A percentile compares a stretch with the other conserved stretches of the same genome.
Evolutionary conservation across 768 basidiomycete genomes (phyloP).

Genomic region (Clitopilus hobsonii): DNA sequence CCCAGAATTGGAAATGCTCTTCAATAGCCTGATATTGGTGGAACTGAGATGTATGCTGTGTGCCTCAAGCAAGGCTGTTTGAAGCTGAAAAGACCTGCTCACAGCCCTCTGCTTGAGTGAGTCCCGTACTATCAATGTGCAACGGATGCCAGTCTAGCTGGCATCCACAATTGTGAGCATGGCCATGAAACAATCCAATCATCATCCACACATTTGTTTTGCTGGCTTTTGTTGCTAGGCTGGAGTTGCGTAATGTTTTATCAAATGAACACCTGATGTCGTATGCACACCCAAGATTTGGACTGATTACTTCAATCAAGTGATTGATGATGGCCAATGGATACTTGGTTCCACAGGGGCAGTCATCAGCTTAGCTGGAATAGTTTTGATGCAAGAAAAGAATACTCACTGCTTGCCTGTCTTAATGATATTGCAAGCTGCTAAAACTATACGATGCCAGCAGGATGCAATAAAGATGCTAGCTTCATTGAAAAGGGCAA

Average conservation of each 20-base stretch:
- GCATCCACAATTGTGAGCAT: constrained; percentile 15
- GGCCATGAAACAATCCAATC: constrained; percentile 15
- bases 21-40: constrained; percentile 17
- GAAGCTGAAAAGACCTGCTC: constrained; percentile 15
- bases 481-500: constrained; percentile 15
- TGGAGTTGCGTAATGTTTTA: constrained; percentile 16
- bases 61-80: constrained; percentile 14
- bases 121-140: constrained; percentile 13
- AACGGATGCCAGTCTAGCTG: constrained; percentile 14
- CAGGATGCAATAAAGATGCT: constrained; percentile 16
- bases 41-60: constrained; percentile 12
- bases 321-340: not conserved
- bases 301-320: constrained; percentile 1
- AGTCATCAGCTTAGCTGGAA: not conserved
- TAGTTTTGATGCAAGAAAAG: not conserved
- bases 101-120: constrained; percentile 15
- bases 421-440: constrained; percentile 11
- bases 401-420: constrained; percentile 9
- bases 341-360: not conserved
- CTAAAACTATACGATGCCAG: constrained; percentile 13
- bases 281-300: constrained; percentile 8
- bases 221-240: constrained; percentile 8
- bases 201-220: constrained; percentile 4
- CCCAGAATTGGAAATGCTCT: constrained; percentile 7
- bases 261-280: constrained; percentile 22